Conservation (phyloP, 805 yeast genomes). For the Candida tibetensis region DNA sequence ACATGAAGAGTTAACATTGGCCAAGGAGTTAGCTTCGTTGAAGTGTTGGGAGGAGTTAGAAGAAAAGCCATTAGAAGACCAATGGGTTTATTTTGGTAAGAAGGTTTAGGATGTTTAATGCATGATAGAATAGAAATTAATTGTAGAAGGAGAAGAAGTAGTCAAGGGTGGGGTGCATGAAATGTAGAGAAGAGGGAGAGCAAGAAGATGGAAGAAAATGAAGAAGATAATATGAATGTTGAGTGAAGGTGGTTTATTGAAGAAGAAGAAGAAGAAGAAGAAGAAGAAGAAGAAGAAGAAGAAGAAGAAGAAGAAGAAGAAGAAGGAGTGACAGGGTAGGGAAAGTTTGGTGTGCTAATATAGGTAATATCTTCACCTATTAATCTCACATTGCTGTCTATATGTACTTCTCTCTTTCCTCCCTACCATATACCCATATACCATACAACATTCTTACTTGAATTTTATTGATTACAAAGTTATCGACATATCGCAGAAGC, state of each 20-base stretch:
- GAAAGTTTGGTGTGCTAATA: too few relatives aligned
- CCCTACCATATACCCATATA: too few relatives aligned
- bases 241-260: too few relatives aligned
- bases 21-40: slow-evolving; percentile 64
- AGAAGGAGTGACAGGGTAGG: too few relatives aligned
- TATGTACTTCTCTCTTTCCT: too few relatives aligned
- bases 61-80: slow-evolving; percentile 76
- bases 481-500: background rate
- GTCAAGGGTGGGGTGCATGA: too few relatives aligned
- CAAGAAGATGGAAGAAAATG: background rate
- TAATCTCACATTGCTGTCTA: too few relatives aligned
- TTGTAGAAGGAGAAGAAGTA: too few relatives aligned
- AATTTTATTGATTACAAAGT: background rate
- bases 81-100: slow-evolving; percentile 80
- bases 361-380: too few relatives aligned
- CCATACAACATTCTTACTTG: too few relatives aligned
- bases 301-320: too few relatives aligned
- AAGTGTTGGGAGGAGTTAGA: slow-evolving; percentile 77
- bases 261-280: background rate
- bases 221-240: background rate
- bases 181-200: background rate
- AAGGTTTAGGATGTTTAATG: slow-evolving; percentile 38
- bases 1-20: slow-evolving; percentile 69
- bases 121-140: background rate
- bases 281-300: background rate